These are phyloP conservation scores for Apiotrichum mycotoxinovorans DNA, from an alignment of 1,284 basidiomycete species.

Conservation along the genomic window DNA sequence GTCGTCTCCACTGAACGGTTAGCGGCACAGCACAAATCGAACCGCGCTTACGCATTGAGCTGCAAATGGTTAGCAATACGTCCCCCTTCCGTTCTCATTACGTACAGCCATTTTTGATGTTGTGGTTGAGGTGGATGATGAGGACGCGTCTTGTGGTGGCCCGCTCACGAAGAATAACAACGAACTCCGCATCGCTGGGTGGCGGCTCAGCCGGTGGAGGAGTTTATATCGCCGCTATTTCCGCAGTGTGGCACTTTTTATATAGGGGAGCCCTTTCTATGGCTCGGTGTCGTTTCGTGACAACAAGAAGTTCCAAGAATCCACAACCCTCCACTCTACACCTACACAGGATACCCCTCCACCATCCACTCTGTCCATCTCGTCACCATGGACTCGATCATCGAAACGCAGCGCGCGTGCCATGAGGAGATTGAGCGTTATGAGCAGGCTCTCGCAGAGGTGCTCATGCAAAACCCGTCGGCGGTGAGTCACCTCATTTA, in stretches of 20 bases:
- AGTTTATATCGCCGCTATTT: constrained; percentile 4
- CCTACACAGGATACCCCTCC: background rate
- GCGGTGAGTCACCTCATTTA: constrained; percentile 35
- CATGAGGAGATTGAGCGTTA: constrained; percentile 95
- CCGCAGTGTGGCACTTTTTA: constrained; percentile 11
- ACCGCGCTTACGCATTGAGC: constrained; percentile 42
- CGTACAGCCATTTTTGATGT: constrained; percentile 62
- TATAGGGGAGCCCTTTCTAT: background rate
- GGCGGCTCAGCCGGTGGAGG: constrained; percentile 7
- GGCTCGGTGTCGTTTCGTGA: background rate
- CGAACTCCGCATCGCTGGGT: constrained; percentile 10
- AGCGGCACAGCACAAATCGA: background rate
- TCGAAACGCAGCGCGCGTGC: constrained; percentile 86
- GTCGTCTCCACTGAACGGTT: constrained; percentile 47
- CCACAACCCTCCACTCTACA: background rate
- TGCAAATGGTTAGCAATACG: constrained; percentile 22
- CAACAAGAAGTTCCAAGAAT: background rate
- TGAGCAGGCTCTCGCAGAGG: constrained; percentile 57
- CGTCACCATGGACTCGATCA: constrained; percentile 73
- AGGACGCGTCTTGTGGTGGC: constrained; percentile 2
- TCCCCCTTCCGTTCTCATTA: constrained; percentile 45
- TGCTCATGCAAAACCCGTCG: constrained; percentile 51
- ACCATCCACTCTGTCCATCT: background rate
- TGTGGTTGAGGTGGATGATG: constrained; percentile 7
- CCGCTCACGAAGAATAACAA: background rate